Evolutionary conservation across 345 rosid genomes (phyloP), one percentile per base, ranked within the genome.

Genomic region (Eucalyptus leucophloia): DNA sequence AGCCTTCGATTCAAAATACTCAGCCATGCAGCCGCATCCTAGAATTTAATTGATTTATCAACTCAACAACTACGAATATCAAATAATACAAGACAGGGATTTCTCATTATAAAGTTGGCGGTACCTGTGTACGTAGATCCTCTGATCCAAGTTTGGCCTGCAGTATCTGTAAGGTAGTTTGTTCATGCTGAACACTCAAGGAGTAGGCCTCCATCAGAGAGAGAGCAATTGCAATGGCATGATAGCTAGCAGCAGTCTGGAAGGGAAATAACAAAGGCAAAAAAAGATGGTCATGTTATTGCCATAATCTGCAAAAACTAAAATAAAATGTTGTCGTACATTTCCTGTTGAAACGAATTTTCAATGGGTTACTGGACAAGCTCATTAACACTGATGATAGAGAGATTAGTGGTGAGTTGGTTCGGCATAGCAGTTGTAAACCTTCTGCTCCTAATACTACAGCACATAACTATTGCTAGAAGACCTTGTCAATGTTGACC

Each of bases 11-110:
- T 97, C 99, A 60, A 97, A 97, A 90, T 97, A 97, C 92, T 97
- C 99, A 72, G 99, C 99, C 99, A 97, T 23, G 99, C 99, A 93
- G 97, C 98, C 82, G 99, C 98, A 93, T 97, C 99, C 99, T 97
- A 92, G 89, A 89, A 89, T 88, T 87, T 47, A 51, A 56, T 90
- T 85, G 47, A 34, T 34, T 54, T 44, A 34, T 87, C 88, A 53
- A 21, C 18, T 23, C n/a, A 13, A 47, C 40, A 77, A 23, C 85
- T 12, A 4, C 21, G 9, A 40, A 40, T 77, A 40, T 40, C 47
- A 40, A 40, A 72, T 37, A 72, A 37, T 37, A 72, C 85, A 77
- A 77, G 30, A 77, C 17, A 10, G 13, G 82, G 47, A 21, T 40
- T 77, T 77, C 28, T 77, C 30, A 23, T 77, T 40, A 77, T 77